Base-by-base conservation (phyloP, 1,139 yeast species). In the Zygotorulaspora mrakii region DNA sequence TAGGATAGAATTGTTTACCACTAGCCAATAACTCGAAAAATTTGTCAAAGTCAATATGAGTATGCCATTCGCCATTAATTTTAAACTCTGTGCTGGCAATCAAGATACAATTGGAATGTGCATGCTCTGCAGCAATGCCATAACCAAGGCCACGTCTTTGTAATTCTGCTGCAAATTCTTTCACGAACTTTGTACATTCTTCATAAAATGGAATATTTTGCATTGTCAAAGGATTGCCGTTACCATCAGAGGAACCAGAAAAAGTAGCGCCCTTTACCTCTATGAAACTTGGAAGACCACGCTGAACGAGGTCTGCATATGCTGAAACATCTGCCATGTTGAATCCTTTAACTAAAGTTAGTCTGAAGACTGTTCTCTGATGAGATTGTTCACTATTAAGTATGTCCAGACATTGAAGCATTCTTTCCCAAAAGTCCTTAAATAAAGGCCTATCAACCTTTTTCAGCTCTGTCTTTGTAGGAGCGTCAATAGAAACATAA, bases 191-290 rank as follows among this genome's bases (percentile, higher is more conserved):
- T 54, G 79, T 80, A 58, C 95, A 89, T 61, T 88, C 97, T 49
- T 86, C 95, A 59, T 88, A 88, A 58, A 85, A 88, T 33, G 97
- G 97, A 40, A 88, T 89, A 57, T 88, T 88, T 61, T 87, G 91
- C 96, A 88, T 88, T 3, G 96, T 87, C 51, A 88, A 71, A 34
- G 95, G 91, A 57, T 87, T 87, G 33, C 91, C 89, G 59, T 86
- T 83, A 39, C 82, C 85, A 46, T 67, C 69, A 13, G 86, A 78
- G 0, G 94, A 81, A 1, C 96, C 96, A 66, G 96, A 87, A 66
- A 84, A 88, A 0, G 96, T 88, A 9, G 95, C 96, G 41, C 96
- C 96, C 65, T 88, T 88, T 45, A 88, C 82, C 64, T 88, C 97
- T 47, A 88, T 84, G 55, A 88, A 85, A 29, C 95, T 80, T 2